These are phyloP conservation scores for Ephemerocybe angulata DNA, from an alignment of 768 basidiomycete genomes.

Conservation along the genomic window DNA sequence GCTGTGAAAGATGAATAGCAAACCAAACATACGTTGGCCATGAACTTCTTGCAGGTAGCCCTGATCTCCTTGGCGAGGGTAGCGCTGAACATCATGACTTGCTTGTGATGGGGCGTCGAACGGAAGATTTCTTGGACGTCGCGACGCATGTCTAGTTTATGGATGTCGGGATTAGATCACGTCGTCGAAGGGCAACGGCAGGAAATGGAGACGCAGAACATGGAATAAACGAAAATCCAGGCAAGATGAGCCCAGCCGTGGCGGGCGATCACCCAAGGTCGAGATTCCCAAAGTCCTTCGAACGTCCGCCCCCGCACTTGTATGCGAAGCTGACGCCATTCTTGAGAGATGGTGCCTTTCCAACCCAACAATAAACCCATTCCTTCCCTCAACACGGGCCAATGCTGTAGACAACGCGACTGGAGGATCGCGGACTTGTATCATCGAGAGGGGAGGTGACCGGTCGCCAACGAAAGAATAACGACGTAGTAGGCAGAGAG, in stretches of 20 bases:
- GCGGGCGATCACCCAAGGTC: not conserved
- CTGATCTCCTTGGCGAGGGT: conserved; percentile 97
- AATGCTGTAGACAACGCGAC: not conserved
- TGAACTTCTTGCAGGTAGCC: conserved; percentile 98
- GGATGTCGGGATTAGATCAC: conserved; percentile 66
- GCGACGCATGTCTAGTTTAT: conserved; percentile 97
- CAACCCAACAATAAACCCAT: conserved; percentile 5
- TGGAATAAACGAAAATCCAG: conserved; percentile 28
- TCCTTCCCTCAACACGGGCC: conserved; percentile 3
- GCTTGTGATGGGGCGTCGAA: conserved; percentile 97
- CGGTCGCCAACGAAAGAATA: conserved; percentile 43
- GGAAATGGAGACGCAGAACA: conserved; percentile 47
- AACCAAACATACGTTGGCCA: conserved; percentile 80
- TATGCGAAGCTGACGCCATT: not conserved
- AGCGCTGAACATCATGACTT: conserved; percentile 99
- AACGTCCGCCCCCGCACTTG: not conserved
- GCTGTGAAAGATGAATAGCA: not conserved
- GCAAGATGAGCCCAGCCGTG: conserved; percentile 11
- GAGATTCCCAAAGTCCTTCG: not conserved
- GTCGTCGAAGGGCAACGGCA: conserved; percentile 47
- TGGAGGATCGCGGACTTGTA: not conserved
- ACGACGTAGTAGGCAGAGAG: conserved; percentile 49
- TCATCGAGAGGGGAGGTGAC: conserved; percentile 11
- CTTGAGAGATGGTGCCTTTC: not conserved
- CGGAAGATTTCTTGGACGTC: conserved; percentile 99